These are phyloP conservation scores for Obelidium mucronatum DNA, from an alignment of 192 early-diverging fungal species.

Conservation along the genomic window DNA sequence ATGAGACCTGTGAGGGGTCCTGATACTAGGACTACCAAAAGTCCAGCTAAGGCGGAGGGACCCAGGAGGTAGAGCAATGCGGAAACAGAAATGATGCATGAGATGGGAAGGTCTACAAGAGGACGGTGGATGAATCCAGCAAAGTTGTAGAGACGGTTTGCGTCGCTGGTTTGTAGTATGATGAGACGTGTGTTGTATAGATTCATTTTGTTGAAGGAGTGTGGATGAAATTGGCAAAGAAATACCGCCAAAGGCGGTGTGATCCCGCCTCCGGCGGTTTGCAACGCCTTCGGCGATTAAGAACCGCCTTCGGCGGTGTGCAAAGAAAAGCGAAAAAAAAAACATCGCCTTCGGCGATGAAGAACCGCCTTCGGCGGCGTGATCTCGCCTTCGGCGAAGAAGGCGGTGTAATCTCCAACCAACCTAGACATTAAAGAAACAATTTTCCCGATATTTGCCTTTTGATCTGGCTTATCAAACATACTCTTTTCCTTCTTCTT, in stretches of 20 bases:
- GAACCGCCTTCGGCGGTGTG: too few species aligned
- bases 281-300: too few species aligned
- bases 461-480: constrained; percentile 34
- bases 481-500: constrained; percentile 14
- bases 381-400: too few species aligned
- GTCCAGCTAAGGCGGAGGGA: constrained; percentile 80
- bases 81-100: constrained; percentile 61
- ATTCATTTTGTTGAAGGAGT: too few species aligned
- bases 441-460: constrained; percentile 74
- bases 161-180: constrained; percentile 36
- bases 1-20: constrained; percentile 37
- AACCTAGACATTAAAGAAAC: constrained; percentile 62
- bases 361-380: too few species aligned
- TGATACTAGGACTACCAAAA: constrained; percentile 66
- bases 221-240: too few species aligned
- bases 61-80: constrained; percentile 83
- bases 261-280: too few species aligned
- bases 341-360: too few species aligned
- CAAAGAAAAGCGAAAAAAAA: too few species aligned
- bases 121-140: constrained; percentile 39
- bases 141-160: constrained; percentile 45
- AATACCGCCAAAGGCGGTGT: too few species aligned
- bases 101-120: constrained; percentile 37
- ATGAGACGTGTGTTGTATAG: neutral
- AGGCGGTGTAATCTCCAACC: constrained; percentile 28